Evolutionary conservation across 768 basidiomycete species (phyloP).

Genomic region (Royoungia palumana): DNA sequence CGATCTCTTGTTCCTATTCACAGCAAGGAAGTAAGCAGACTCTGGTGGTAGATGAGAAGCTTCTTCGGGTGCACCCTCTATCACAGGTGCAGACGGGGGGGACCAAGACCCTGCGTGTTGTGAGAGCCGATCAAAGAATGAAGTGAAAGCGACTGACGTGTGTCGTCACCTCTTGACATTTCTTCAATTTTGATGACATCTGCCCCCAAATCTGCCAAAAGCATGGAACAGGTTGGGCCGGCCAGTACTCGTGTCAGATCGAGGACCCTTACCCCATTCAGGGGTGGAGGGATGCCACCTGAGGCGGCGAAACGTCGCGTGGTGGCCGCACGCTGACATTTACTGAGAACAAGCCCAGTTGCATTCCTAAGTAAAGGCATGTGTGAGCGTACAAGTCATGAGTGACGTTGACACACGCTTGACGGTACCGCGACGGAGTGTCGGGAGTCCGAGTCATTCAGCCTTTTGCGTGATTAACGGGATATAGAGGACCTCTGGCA

Average conservation of each 20-base stretch:
- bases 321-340: neutral
- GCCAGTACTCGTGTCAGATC: conserved; percentile 89
- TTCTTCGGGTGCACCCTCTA: conserved; percentile 46
- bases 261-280: conserved; percentile 77
- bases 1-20: conserved; percentile 87
- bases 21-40: conserved; percentile 88
- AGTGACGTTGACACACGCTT: neutral
- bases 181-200: conserved; percentile 94
- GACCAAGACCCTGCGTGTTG: conserved; percentile 54
- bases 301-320: conserved; percentile 15
- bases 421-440: conserved; percentile 16
- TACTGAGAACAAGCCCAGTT: neutral
- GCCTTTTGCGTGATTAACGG: conserved; percentile 2
- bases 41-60: conserved; percentile 76
- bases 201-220: conserved; percentile 88
- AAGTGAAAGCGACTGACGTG: conserved; percentile 47
- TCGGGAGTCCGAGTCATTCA: conserved; percentile 21
- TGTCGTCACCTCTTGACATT: conserved; percentile 80
- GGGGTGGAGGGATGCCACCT: conserved; percentile 67
- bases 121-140: conserved; percentile 13
- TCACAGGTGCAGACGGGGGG: conserved; percentile 56
- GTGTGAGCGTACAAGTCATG: neutral
- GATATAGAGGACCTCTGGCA: conserved; percentile 22
- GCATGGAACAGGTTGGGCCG: conserved; percentile 91
- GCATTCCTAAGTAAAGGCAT: conserved; percentile 9